phyloP scores from a whole-genome alignment of 495 filamentous ascomycete species.

The Aspergillus kassunensis region DNA sequence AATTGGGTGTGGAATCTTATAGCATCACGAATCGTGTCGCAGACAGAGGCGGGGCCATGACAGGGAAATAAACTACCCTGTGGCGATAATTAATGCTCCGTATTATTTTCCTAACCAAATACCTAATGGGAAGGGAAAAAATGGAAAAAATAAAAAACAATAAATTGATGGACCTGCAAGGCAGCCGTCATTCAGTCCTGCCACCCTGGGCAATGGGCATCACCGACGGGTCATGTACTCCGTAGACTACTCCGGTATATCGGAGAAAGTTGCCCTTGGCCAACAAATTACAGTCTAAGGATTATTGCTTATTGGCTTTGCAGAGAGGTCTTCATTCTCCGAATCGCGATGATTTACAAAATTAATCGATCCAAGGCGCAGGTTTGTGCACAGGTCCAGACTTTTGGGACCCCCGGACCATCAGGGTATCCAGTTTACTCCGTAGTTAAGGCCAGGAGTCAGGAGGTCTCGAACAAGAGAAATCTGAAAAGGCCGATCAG shows the following conservation, averaged over 20 bases:
- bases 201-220: slow-evolving; percentile 10
- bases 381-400: slow-evolving; percentile 8
- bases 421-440: background rate
- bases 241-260: too few species aligned
- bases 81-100: slow-evolving; percentile 3
- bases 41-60: slow-evolving; percentile 1
- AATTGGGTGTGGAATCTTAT: slow-evolving; percentile 1
- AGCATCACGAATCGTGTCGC: slow-evolving; percentile 1
- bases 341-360: slow-evolving; percentile 8
- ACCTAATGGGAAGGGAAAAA: background rate
- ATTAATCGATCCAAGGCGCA: slow-evolving; percentile 8
- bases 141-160: background rate
- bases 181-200: background rate
- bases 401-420: slow-evolving; percentile 7
- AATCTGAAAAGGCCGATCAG: slow-evolving; percentile 3
- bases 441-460: background rate
- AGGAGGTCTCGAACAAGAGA: background rate
- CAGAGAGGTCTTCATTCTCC: background rate
- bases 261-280: too few species aligned
- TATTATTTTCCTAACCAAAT: background rate
- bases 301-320: slow-evolving; percentile 9
- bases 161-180: background rate
- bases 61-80: background rate
- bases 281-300: slow-evolving; percentile 6
- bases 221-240: slow-evolving; percentile 6